These are phyloP conservation scores for Cryptosporidium andersoni DNA, from an alignment of 169 alveolate species.

Conservation along the genomic window DNA sequence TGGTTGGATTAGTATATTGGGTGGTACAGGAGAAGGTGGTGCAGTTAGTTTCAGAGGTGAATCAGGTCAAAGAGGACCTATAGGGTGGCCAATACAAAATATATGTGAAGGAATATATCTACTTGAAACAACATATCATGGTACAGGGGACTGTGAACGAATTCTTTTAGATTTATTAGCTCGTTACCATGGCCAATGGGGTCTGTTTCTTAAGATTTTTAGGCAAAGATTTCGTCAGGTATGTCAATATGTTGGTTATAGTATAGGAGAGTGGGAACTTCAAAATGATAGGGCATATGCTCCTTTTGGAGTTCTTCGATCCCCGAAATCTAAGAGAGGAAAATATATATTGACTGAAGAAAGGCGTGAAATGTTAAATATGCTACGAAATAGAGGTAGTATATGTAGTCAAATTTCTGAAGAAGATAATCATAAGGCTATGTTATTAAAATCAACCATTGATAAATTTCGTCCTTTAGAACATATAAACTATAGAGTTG, in stretches of 20 bases:
- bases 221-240: slow-evolving; percentile 64
- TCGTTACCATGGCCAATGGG: slow-evolving; percentile 67
- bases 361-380: slow-evolving; percentile 12
- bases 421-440: slow-evolving; percentile 21
- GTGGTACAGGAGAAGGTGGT: slow-evolving; percentile 61
- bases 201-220: slow-evolving; percentile 44
- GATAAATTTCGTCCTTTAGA: slow-evolving; percentile 32
- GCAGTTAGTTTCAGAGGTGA: slow-evolving; percentile 37
- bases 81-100: slow-evolving; percentile 60
- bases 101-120: slow-evolving; percentile 59
- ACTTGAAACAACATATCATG: slow-evolving; percentile 40
- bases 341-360: slow-evolving; percentile 5
- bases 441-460: slow-evolving; percentile 26
- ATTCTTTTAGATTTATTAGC: slow-evolving; percentile 39
- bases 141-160: slow-evolving; percentile 45
- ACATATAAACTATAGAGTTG: slow-evolving; percentile 16
- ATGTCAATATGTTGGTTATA: slow-evolving; percentile 41
- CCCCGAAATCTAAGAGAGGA: slow-evolving; percentile 16
- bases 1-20: slow-evolving; percentile 37
- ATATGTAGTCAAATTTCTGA: slow-evolving; percentile 40
- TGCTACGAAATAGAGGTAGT: slow-evolving; percentile 35
- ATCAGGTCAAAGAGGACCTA: slow-evolving; percentile 22
- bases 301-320: slow-evolving; percentile 27
- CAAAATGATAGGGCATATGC: slow-evolving; percentile 63
- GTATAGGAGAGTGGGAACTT: slow-evolving; percentile 56